Evolutionary conservation across 1,139 yeast species (phyloP).

Genomic region (Geotrichum armillariae): DNA sequence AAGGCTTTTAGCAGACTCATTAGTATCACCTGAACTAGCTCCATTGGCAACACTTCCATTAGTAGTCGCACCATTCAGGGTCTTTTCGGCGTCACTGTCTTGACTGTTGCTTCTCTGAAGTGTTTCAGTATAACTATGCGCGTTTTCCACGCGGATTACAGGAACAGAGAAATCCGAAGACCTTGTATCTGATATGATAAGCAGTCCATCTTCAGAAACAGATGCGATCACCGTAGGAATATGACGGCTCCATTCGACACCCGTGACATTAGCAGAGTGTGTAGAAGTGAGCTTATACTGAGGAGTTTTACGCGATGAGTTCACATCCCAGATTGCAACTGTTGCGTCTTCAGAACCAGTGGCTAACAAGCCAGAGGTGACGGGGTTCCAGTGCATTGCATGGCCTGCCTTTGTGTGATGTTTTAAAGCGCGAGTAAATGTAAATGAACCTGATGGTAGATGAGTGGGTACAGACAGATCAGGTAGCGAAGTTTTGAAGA

Average conservation of each 20-base stretch:
- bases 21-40: conserved; percentile 15
- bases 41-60: neutral
- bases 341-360: conserved; percentile 68
- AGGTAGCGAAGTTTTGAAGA: conserved; percentile 37
- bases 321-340: conserved; percentile 66
- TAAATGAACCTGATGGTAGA: conserved; percentile 21
- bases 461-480: conserved; percentile 29
- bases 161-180: conserved; percentile 18
- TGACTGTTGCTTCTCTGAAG: conserved; percentile 50
- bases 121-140: conserved; percentile 42
- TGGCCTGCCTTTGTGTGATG: conserved; percentile 69
- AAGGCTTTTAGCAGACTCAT: conserved; percentile 1
- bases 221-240: conserved; percentile 63
- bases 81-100: conserved; percentile 44
- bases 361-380: conserved; percentile 45
- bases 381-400: conserved; percentile 65
- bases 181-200: conserved; percentile 73
- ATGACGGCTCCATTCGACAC: conserved; percentile 47
- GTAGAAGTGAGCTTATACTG: conserved; percentile 42
- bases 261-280: conserved; percentile 44
- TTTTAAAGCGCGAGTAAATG: conserved; percentile 40
- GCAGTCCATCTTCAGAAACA: conserved; percentile 68
- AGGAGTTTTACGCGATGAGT: conserved; percentile 31
- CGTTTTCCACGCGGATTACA: conserved; percentile 17
- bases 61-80: neutral